Evolutionary conservation across 495 filamentous ascomycete species (phyloP).

Genomic region (Penicillium mononematosum): DNA sequence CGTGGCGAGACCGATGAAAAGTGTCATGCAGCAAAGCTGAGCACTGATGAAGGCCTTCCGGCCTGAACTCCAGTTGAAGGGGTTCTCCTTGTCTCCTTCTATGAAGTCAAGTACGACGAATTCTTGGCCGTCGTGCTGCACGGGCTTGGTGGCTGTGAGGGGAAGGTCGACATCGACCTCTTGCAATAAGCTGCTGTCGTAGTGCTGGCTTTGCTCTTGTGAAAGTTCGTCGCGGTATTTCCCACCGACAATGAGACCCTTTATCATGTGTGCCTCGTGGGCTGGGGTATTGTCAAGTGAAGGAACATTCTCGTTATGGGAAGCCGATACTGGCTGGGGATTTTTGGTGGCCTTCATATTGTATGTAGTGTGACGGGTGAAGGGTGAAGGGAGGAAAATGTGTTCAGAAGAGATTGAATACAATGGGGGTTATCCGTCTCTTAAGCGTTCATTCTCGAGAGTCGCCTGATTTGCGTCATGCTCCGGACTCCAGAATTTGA

Average conservation of each 20-base stretch:
- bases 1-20: constrained; percentile 49
- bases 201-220: constrained; percentile 21
- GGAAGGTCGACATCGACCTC: constrained; percentile 46
- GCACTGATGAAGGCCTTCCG: constrained; percentile 43
- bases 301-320: constrained; percentile 30
- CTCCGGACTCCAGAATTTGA: constrained; percentile 8
- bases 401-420: neutral
- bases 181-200: constrained; percentile 31
- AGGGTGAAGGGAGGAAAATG: neutral
- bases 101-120: constrained; percentile 41
- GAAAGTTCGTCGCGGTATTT: constrained; percentile 27
- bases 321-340: constrained; percentile 25
- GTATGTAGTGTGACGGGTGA: neutral
- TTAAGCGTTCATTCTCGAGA: neutral
- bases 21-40: constrained; percentile 46
- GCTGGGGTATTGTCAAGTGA: constrained; percentile 2
- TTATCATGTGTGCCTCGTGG: constrained; percentile 12
- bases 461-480: neutral
- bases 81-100: constrained; percentile 41
- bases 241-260: constrained; percentile 38
- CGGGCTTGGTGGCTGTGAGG: constrained; percentile 33
- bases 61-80: constrained; percentile 45
- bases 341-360: constrained; percentile 24
- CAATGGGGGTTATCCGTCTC: neutral
- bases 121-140: constrained; percentile 31